These are phyloP conservation scores for Aurifilum marmelostoma DNA, from an alignment of 2,329 filamentous ascomycete species.

Conservation along the genomic window DNA sequence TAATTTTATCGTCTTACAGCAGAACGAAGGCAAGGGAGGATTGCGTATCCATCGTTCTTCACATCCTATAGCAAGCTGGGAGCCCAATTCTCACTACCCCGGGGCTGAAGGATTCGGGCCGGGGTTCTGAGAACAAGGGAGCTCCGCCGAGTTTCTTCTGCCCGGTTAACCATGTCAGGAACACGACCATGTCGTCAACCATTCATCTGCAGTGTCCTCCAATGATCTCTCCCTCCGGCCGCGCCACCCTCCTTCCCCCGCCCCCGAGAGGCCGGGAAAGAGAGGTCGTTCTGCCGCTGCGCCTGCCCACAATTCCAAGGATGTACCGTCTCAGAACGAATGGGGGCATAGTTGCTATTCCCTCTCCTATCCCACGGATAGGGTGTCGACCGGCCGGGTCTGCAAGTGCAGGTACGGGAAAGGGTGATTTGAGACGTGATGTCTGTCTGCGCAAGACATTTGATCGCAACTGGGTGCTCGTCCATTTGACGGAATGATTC, in stretches of 20 bases:
- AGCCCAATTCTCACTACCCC: neutral
- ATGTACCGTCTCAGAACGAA: neutral
- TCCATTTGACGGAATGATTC: neutral
- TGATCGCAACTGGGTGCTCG: neutral
- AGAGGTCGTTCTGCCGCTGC: neutral
- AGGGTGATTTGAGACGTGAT: neutral
- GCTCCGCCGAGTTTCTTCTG: neutral
- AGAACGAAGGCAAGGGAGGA: constrained; percentile 1
- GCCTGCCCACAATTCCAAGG: neutral
- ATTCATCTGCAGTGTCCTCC: neutral
- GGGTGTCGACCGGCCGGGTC: neutral
- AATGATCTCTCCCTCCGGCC: neutral
- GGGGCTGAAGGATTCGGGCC: neutral
- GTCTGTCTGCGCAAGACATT: neutral
- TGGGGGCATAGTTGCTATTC: constrained; percentile 4
- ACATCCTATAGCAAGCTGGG: too few relatives aligned
- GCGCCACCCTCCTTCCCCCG: too few relatives aligned
- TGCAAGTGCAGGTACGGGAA: constrained; percentile 4
- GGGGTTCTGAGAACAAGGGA: neutral
- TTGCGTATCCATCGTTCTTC: too few relatives aligned
- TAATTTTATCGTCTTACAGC: neutral
- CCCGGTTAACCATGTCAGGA: neutral
- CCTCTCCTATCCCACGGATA: neutral
- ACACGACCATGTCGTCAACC: neutral
- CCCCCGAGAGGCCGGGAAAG: too few relatives aligned